These are phyloP conservation scores for Thraustochytrium striatum DNA, from an alignment of 352 stramenopile genomes.

Conservation along the genomic window DNA sequence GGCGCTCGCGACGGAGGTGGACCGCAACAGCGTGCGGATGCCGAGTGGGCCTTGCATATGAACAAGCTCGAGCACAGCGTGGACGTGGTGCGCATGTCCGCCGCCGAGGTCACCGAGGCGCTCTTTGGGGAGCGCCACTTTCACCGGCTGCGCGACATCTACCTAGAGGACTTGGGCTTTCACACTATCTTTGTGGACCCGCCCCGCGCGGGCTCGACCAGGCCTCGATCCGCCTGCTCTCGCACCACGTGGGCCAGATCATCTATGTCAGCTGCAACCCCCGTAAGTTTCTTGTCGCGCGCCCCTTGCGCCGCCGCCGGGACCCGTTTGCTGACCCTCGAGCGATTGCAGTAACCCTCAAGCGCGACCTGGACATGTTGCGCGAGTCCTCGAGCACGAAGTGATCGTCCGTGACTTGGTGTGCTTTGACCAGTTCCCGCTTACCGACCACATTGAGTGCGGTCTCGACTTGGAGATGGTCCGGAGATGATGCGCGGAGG, in stretches of 20 bases:
- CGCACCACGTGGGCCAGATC: constrained; percentile 17
- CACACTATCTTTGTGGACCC: constrained; percentile 49
- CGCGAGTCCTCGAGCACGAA: constrained; percentile 2
- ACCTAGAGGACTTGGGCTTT: constrained; percentile 38
- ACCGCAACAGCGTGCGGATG: constrained; percentile 43
- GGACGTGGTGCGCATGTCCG: constrained; percentile 48
- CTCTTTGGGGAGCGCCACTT: constrained; percentile 26
- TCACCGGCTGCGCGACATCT: constrained; percentile 35
- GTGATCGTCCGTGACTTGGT: constrained; percentile 13
- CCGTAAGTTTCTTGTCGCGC: neutral
- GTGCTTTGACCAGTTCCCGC: constrained; percentile 40
- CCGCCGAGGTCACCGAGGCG: constrained; percentile 41
- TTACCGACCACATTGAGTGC: constrained; percentile 41
- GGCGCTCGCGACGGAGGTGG: constrained; percentile 52
- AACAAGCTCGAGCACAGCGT: constrained; percentile 45
- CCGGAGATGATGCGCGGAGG: neutral
- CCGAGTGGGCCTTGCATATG: neutral
- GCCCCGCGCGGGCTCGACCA: constrained; percentile 40
- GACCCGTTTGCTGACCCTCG: too few relatives aligned
- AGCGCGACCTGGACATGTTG: constrained; percentile 23
- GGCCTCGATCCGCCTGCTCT: neutral
- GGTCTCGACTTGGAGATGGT: constrained; percentile 15
- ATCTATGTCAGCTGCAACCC: constrained; percentile 46
- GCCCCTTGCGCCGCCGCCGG: too few relatives aligned
- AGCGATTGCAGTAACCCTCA: neutral